Base-by-base conservation (phyloP, 2,329 filamentous ascomycete species). In the Sporothrix pseudoabietina region DNA sequence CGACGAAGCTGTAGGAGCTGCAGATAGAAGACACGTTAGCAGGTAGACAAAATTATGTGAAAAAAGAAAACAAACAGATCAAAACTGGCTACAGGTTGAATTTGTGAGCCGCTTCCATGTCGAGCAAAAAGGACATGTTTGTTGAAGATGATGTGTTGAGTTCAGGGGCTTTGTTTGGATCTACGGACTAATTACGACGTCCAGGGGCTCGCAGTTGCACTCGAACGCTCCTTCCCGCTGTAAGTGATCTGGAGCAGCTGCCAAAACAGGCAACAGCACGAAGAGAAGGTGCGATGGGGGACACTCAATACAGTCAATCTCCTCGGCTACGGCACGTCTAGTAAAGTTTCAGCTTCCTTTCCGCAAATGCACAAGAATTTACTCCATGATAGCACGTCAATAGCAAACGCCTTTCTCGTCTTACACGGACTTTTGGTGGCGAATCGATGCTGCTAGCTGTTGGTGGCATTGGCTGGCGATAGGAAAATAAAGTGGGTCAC, bases 401-500 rank as follows among this genome's bases (percentile, higher is more conserved):
- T 22, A 35, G n/a, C 30, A 26, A 7, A 19, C 19, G 3, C 30
- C 26, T 39, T 22, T 26, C 14, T 41, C 35, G 41, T n/a, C 63
- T 47, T 52, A 54, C 65, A n/a, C 26, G 12, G 10, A 30, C n/a
- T 6, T n/a, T n/a, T 10, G 16, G 26, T 32, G 22, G 14, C 22
- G 6, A n/a, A 9, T 68, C 19, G 16, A 6, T 55, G 4, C 16
- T 68, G 44, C 32, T 19, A 4, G 63, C 1, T 35, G 30, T 49
- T 14, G 22, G 41, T 49, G 63, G 22, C 4, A 47, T 68, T 52
- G 65, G 44, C 65, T 54, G 63, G 8, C 22, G 16, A 5, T 2
- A 35, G 35, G 12, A 19, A 65, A 41, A 32, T 52, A 69, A 54
- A 69, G 44, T 69, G 65, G 65, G 44, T 30, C 65, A 6, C 16